Evolutionary conservation across 2,329 filamentous ascomycete species (phyloP), one percentile per base, ranked within the genome.

Genomic region (Fusarium pininemorale): DNA sequence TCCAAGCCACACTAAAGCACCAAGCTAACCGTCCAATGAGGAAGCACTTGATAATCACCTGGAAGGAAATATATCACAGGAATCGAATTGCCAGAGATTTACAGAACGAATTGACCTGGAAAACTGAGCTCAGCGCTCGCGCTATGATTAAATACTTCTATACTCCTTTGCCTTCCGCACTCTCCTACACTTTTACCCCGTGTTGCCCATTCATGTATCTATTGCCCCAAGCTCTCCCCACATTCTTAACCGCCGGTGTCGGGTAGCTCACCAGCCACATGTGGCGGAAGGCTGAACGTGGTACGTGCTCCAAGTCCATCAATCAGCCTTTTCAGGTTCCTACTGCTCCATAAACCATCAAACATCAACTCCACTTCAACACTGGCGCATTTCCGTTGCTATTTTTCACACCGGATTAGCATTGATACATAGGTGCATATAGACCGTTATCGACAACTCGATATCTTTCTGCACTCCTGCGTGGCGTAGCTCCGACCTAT

Each of bases 341-440:
- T 60, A 16, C 28, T 32, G 28, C 22, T 68, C 66, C 26, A 45
- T 66, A 37, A 41, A 63, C 63, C 47, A 58, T n/a, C 30, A 26
- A 48, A 51, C 35, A 54, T 47, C 26, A 50, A 74, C 72, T 75
- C 72, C 72, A 75, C 72, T 75, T 67, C 65, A 53, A 63, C 53
- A 63, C 65, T 70, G 51, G 42, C 53, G 62, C 65, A 53, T 60
- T 73, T 72, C 58, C 58, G 54, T 73, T 68, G 59, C 53, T 60
- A 39, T 64, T 70, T 74, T 75, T 67, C 41, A 62, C 47, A 57
- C 57, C 45, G 48, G 28, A 42, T 60, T 74, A 39, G 45, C 56
- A 62, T 47, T 42, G 28, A 24, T 39, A 50, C 35, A 61, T 38
- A 20, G 24, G n/a, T 24, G 39, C 39, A 57, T 42, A 28, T n/a